These are phyloP conservation scores for Botrytis paeoniae DNA, from an alignment of 2,329 filamentous ascomycete species.

Conservation along the genomic window DNA sequence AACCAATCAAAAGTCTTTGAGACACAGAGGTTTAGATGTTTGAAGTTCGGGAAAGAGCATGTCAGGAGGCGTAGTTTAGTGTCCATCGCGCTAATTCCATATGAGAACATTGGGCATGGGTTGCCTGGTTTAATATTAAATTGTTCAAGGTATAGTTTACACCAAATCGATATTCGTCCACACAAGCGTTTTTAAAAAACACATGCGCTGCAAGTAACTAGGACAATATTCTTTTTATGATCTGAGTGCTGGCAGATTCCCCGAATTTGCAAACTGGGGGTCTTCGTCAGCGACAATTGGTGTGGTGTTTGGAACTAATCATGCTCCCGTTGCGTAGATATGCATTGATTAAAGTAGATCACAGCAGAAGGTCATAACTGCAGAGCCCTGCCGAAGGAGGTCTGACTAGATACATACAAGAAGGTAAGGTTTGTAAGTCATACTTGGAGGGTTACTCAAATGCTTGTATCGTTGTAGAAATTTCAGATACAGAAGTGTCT, in stretches of 20 bases:
- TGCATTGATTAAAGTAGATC: too few relatives aligned
- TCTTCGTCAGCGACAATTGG: rapidly evolving
- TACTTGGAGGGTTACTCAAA: neutral
- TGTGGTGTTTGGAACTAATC: neutral
- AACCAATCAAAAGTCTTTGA: neutral
- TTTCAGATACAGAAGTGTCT: rapidly evolving
- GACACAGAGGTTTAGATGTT: neutral
- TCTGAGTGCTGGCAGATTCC: rapidly evolving
- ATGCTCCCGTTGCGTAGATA: neutral
- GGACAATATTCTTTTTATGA: rapidly evolving
- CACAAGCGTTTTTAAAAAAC: rapidly evolving
- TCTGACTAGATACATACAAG: rapidly evolving
- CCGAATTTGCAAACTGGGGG: neutral
- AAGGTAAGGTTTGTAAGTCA: neutral
- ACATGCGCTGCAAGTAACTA: neutral
- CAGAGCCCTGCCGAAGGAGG: rapidly evolving
- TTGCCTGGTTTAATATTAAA: neutral
- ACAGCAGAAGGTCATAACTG: too few relatives aligned
- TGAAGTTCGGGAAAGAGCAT: rapidly evolving
- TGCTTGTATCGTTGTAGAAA: neutral
- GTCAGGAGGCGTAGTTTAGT: rapidly evolving
- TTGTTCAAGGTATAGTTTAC: neutral
- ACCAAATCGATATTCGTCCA: neutral
- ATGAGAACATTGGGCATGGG: neutral
- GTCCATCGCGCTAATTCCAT: neutral